Evolutionary conservation across 2,329 filamentous ascomycete species (phyloP), one percentile per base, ranked within the genome.

Genomic region (Penicillium nordicum): DNA sequence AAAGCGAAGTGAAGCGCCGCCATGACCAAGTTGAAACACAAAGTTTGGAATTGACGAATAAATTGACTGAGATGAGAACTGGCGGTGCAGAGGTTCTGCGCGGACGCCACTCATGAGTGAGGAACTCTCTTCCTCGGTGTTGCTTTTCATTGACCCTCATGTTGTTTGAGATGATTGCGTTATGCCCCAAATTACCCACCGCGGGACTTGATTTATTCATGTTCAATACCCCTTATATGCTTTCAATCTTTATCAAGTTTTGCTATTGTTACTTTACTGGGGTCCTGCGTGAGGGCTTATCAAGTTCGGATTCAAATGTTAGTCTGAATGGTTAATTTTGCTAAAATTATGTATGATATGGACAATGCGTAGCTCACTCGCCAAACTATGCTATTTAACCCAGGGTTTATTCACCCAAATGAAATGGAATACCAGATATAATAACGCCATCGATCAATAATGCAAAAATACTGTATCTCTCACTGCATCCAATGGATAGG

Each of bases 1-100:
- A 87, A 63, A 65, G 73, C 2, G 79, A 85, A 62, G 74, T 87
- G 38, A 78, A 78, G 57, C 71, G 76, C 55, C 77, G 84, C n/a
- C 75, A 86, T 63, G 72, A 78, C 8, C 64, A 72, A 40, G 78
- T 86, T 3, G 72, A 77, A 53, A 76, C 75, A 53, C 81, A 82
- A 62, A 77, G 76, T 43, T 68, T 70, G 16, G 71, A 79, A 21
- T 76, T 84, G 5, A 74, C 80, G 36, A 69, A 70, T n/a, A 79
- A 82, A 30, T 67, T 84, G 61, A 69, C 69, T 9, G 78, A 73
- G 58, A 84, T 87, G 80, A 82, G 79, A 67, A 72, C 73, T 37
- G 80, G 79, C 40, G 84, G 84, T 5, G 74, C 76, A 21, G 77
- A 77, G 34, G 76, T 87, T 30, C 70, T 87, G 41, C 76, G 75